Conservation (phyloP, 1,284 basidiomycete species). For the Leccinum pallidistipes region DNA sequence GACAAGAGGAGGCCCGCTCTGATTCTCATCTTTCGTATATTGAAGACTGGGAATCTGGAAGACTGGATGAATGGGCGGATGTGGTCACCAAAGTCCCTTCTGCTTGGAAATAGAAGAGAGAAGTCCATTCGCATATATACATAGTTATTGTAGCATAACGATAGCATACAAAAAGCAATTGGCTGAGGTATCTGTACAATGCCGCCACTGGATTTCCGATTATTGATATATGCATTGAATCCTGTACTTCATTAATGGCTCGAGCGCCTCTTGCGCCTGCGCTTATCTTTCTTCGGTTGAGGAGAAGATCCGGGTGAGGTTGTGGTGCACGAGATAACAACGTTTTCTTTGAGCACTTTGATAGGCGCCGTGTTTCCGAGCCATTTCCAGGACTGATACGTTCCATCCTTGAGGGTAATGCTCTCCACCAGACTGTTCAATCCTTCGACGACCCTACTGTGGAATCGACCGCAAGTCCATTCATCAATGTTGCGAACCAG, state of each 20-base stretch:
- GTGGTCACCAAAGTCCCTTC: conserved; percentile 78
- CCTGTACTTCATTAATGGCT: conserved; percentile 17
- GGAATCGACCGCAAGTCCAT: conserved; percentile 49
- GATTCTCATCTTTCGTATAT: conserved; percentile 69
- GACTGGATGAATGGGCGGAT: conserved; percentile 74
- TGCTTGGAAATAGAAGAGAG: conserved; percentile 61
- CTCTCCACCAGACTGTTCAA: conserved; percentile 38
- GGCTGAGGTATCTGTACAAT: neutral
- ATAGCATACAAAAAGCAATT: neutral
- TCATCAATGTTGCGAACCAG: conserved; percentile 54
- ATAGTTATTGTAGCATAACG: conserved; percentile 11
- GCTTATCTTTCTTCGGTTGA: conserved; percentile 32
- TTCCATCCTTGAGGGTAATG: conserved; percentile 34
- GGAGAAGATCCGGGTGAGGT: conserved; percentile 28
- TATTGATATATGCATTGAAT: neutral
- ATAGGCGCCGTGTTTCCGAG: conserved; percentile 35
- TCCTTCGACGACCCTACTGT: conserved; percentile 40
- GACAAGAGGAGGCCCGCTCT: conserved; percentile 62
- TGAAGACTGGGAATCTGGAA: conserved; percentile 80
- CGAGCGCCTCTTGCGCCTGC: conserved; percentile 32
- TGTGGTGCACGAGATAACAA: conserved; percentile 27
- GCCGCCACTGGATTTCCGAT: neutral
- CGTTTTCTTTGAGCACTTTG: conserved; percentile 38
- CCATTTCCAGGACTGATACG: conserved; percentile 50
- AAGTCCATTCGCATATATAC: conserved; percentile 4